Conservation (phyloP, 495 filamentous ascomycete species). For the Xylaria bambusicola region DNA sequence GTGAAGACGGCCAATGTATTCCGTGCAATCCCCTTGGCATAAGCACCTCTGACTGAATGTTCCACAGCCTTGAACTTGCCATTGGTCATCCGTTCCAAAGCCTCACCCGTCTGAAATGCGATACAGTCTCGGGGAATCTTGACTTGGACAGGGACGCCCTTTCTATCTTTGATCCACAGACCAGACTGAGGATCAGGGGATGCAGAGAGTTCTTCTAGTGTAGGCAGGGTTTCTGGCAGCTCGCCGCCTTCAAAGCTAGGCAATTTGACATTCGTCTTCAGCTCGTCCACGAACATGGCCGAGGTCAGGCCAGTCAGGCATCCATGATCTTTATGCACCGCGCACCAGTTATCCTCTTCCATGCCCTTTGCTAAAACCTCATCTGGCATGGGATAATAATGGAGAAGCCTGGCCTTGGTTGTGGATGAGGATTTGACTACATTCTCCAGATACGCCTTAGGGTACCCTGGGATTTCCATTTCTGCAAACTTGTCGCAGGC, state of each 20-base stretch:
- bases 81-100: slow-evolving; percentile 81
- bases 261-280: slow-evolving; percentile 45
- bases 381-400: slow-evolving; percentile 78
- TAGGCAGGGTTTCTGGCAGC: slow-evolving; percentile 39
- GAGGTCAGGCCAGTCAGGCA: slow-evolving; percentile 92
- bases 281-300: slow-evolving; percentile 93
- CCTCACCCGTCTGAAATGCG: slow-evolving; percentile 94
- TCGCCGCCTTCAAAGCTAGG: slow-evolving; percentile 33
- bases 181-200: slow-evolving; percentile 84
- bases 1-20: slow-evolving; percentile 98
- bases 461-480: slow-evolving; percentile 73
- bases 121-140: slow-evolving; percentile 87
- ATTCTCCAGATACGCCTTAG: slow-evolving; percentile 74
- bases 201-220: slow-evolving; percentile 65
- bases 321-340: slow-evolving; percentile 90
- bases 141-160: slow-evolving; percentile 76
- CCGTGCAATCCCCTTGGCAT: slow-evolving; percentile 63
- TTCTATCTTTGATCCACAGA: slow-evolving; percentile 87
- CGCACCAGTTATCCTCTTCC: slow-evolving; percentile 93
- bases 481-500: slow-evolving; percentile 87
- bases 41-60: slow-evolving; percentile 83
- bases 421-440: slow-evolving; percentile 83
- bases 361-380: slow-evolving; percentile 25
- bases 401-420: slow-evolving; percentile 88
- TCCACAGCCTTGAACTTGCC: slow-evolving; percentile 93